Evolutionary conservation across 768 basidiomycete genomes (phyloP).

Genomic region (Mycena pura): DNA sequence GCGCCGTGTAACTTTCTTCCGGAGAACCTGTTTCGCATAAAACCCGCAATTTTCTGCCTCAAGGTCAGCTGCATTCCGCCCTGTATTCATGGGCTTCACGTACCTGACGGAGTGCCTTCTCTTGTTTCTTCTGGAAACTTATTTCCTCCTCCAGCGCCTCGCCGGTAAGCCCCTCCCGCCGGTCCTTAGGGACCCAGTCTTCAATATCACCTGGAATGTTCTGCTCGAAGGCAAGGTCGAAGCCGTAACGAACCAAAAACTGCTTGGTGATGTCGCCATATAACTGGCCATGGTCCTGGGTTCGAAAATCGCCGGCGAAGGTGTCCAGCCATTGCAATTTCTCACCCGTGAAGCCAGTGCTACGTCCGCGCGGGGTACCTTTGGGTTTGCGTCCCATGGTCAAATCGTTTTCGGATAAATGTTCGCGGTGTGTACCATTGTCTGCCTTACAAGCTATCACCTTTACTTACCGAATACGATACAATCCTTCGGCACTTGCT

Average conservation of each 20-base stretch:
- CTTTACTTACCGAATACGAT: too few relatives aligned
- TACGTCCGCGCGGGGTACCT: too few relatives aligned
- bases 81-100: too few relatives aligned
- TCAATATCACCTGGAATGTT: neutral
- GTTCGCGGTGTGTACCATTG: too few relatives aligned
- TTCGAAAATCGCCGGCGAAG: neutral
- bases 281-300: neutral
- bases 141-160: slow-evolving; percentile 2
- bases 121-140: neutral
- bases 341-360: slow-evolving; percentile 7
- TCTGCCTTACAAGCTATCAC: too few relatives aligned
- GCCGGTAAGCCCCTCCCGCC: neutral
- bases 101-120: neutral
- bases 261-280: neutral
- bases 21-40: too few relatives aligned
- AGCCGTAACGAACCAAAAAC: slow-evolving; percentile 2
- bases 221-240: neutral
- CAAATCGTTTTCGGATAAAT: too few relatives aligned
- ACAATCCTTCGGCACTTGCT: too few relatives aligned
- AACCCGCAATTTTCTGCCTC: too few relatives aligned
- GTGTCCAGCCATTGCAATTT: neutral
- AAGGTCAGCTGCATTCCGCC: too few relatives aligned
- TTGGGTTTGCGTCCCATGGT: too few relatives aligned
- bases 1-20: too few relatives aligned
- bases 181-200: neutral